Evolutionary conservation across 345 rosid species (phyloP).

Genomic region (Brassica incana): DNA sequence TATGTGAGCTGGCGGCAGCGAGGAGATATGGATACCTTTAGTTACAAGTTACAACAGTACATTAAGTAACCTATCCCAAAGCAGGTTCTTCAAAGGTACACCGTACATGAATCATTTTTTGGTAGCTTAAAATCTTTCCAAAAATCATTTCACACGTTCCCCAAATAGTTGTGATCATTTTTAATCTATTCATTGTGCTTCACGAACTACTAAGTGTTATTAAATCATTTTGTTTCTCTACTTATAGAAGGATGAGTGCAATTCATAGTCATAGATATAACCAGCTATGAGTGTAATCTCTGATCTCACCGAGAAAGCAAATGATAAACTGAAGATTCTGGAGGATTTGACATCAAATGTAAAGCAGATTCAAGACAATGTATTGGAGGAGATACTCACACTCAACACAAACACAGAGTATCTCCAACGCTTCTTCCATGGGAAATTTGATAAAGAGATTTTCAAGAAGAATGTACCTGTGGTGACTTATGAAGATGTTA

Average conservation of each 20-base stretch:
- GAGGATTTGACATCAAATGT: background rate
- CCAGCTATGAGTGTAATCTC: too few species aligned
- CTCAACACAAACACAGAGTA: background rate
- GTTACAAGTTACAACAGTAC: background rate
- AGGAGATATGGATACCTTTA: background rate
- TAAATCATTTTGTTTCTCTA: too few species aligned
- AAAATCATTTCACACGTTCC: background rate
- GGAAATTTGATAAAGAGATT: too few species aligned
- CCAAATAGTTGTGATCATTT: too few species aligned
- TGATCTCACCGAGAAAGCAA: too few species aligned
- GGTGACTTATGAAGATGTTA: too few species aligned
- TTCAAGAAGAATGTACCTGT: too few species aligned
- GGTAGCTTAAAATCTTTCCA: slow-evolving; percentile 28
- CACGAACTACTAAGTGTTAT: background rate
- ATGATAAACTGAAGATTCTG: too few species aligned
- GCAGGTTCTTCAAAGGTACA: background rate
- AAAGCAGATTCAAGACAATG: background rate
- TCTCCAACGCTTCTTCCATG: too few species aligned
- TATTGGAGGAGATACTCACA: background rate
- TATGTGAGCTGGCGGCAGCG: background rate
- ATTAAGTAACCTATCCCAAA: background rate
- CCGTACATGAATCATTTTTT: slow-evolving; percentile 8
- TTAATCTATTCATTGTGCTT: background rate
- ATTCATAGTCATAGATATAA: too few species aligned
- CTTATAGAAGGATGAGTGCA: too few species aligned